These are phyloP conservation scores for Fusarium compactum DNA, from an alignment of 2,329 filamentous ascomycete species.

Conservation along the genomic window DNA sequence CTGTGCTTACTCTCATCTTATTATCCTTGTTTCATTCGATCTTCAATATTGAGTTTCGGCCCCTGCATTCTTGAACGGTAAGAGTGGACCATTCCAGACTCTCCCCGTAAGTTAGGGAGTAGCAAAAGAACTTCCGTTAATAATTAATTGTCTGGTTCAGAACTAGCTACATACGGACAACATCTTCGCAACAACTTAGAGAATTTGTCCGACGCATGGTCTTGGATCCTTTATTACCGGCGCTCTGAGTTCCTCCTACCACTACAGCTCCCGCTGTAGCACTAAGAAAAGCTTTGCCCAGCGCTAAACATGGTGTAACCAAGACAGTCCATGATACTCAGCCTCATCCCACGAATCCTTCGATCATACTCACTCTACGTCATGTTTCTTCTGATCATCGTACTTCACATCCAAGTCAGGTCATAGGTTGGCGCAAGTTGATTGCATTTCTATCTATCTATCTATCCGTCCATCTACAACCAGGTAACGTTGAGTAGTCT, in stretches of 20 bases:
- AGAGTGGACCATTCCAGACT: not conserved
- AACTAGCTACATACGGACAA: not conserved
- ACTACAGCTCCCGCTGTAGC: too few relatives aligned
- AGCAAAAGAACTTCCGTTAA: not conserved
- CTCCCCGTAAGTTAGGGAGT: too few relatives aligned
- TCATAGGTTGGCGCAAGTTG: not conserved
- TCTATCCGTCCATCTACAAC: not conserved
- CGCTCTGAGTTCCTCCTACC: not conserved
- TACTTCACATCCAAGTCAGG: not conserved
- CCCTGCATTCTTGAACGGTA: not conserved
- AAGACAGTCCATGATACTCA: not conserved
- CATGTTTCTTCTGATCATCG: rapidly evolving
- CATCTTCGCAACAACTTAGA: not conserved
- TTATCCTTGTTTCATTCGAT: not conserved
- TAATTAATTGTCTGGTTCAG: not conserved
- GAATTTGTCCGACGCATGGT: not conserved
- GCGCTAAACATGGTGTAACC: not conserved
- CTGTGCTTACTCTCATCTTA: not conserved
- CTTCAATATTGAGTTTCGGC: not conserved
- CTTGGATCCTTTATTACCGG: not conserved
- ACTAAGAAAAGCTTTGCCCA: not conserved
- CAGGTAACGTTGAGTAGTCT: not conserved
- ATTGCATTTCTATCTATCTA: not conserved
- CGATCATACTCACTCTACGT: rapidly evolving
- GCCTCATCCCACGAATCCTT: not conserved